These are phyloP conservation scores for Obelidium mucronatum DNA, from an alignment of 192 early-diverging fungal genomes.

Conservation along the genomic window DNA sequence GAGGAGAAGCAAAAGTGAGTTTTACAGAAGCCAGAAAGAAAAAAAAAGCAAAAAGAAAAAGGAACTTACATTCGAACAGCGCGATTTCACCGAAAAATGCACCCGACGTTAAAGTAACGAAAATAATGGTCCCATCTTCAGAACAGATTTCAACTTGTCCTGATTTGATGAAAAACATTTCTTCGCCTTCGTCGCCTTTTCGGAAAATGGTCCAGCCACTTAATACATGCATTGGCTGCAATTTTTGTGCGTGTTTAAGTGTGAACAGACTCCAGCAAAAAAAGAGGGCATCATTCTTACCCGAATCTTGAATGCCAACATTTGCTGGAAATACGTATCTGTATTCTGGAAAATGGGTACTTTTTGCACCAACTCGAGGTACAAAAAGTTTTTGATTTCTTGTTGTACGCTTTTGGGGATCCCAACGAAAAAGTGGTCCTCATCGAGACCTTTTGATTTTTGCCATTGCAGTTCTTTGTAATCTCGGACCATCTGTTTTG, in stretches of 20 bases:
- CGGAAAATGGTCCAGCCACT: conserved; percentile 43
- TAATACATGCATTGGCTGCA: conserved; percentile 39
- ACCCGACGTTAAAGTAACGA: conserved; percentile 28
- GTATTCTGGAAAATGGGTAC: conserved; percentile 44
- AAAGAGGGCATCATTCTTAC: conserved; percentile 26
- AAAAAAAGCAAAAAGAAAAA: conserved; percentile 1
- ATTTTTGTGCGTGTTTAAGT: neutral
- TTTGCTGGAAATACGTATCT: conserved; percentile 38
- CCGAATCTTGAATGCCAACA: conserved; percentile 43
- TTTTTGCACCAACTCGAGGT: conserved; percentile 43
- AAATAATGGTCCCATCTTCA: conserved; percentile 34
- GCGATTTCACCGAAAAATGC: conserved; percentile 43
- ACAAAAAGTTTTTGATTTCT: conserved; percentile 48
- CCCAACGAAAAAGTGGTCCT: conserved; percentile 43
- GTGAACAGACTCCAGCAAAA: neutral
- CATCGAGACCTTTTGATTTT: conserved; percentile 44
- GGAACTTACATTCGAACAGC: conserved; percentile 38
- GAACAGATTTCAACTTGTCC: conserved; percentile 40
- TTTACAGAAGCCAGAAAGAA: neutral
- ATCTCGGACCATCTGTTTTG: conserved; percentile 35
- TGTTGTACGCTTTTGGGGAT: conserved; percentile 42
- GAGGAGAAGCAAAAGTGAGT: too few relatives aligned
- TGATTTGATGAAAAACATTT: conserved; percentile 48
- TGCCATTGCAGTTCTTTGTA: conserved; percentile 50
- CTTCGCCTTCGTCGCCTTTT: conserved; percentile 46